These are phyloP conservation scores for Agastache rugosa DNA, from an alignment of 257 asterid genomes.

Conservation along the genomic window DNA sequence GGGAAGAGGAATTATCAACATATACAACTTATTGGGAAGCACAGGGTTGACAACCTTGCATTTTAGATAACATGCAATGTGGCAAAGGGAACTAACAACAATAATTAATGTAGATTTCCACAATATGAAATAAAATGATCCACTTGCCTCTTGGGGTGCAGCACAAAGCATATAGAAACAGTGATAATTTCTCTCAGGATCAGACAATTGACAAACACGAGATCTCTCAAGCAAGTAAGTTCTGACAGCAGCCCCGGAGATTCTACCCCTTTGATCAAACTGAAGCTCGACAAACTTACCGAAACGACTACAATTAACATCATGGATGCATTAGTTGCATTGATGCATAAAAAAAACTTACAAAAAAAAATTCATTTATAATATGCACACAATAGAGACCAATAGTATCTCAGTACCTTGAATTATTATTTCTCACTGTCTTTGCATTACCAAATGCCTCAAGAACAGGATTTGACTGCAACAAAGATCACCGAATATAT, in stretches of 20 bases:
- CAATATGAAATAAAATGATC: background rate
- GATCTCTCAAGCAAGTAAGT: conserved; percentile 99
- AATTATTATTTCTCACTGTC: conserved; percentile 97
- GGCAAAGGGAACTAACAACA: conserved; percentile 13
- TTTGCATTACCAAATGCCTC: conserved; percentile 99
- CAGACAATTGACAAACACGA: conserved; percentile 98
- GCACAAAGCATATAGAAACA: conserved; percentile 99
- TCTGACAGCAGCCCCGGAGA: conserved; percentile 98
- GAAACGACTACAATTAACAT: conserved; percentile 75
- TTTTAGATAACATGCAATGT: conserved; percentile 11
- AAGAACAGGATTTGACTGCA: conserved; percentile 98
- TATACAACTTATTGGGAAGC: background rate
- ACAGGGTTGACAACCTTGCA: background rate
- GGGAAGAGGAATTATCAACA: background rate
- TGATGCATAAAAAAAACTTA: background rate
- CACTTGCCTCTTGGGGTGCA: conserved; percentile 86
- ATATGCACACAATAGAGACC: conserved; percentile 2
- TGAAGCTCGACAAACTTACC: conserved; percentile 99
- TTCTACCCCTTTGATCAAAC: conserved; percentile 86
- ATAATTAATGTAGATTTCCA: conserved; percentile 10
- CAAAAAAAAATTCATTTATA: conserved; percentile 19
- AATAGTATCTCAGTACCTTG: conserved; percentile 63
- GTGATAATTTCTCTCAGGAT: conserved; percentile 99
- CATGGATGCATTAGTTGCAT: conserved; percentile 40
- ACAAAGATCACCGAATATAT: conserved; percentile 35